These are phyloP conservation scores for Macrolepiota albuminosa DNA, from an alignment of 768 basidiomycete genomes.

Conservation along the genomic window DNA sequence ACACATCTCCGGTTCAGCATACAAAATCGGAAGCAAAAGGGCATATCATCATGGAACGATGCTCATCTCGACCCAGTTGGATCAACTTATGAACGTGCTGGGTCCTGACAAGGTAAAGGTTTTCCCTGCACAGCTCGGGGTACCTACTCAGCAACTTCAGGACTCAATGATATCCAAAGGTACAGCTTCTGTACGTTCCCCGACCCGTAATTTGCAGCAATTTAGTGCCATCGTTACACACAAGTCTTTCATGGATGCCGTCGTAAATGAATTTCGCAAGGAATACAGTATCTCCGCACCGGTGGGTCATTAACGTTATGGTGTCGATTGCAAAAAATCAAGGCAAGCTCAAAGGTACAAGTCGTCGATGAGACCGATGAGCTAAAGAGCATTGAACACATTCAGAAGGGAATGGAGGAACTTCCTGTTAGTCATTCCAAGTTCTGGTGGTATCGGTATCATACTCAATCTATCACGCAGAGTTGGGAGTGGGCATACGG, in stretches of 20 bases:
- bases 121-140: neutral
- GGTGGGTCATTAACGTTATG: slow-evolving; percentile 15
- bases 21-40: slow-evolving; percentile 86
- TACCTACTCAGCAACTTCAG: slow-evolving; percentile 31
- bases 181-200: slow-evolving; percentile 88
- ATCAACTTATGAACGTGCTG: slow-evolving; percentile 68
- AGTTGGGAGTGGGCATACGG: slow-evolving; percentile 93
- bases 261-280: slow-evolving; percentile 61
- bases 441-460: neutral
- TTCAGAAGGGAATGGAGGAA: slow-evolving; percentile 67
- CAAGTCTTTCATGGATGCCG: slow-evolving; percentile 62
- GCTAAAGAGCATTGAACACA: slow-evolving; percentile 47
- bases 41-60: slow-evolving; percentile 99
- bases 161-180: slow-evolving; percentile 79
- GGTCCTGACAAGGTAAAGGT: slow-evolving; percentile 54
- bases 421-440: slow-evolving; percentile 47
- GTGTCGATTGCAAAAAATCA: too few species aligned
- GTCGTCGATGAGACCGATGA: slow-evolving; percentile 43
- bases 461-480: slow-evolving; percentile 32
- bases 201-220: slow-evolving; percentile 78
- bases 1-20: slow-evolving; percentile 96
- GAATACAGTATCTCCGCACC: slow-evolving; percentile 42
- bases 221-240: slow-evolving; percentile 53
- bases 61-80: slow-evolving; percentile 82
- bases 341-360: slow-evolving; percentile 26